A percentile compares a stretch with the other conserved stretches of the same genome.
Evolutionary conservation across 805 yeast species (phyloP).

Genomic region (Candida bentonensis): DNA sequence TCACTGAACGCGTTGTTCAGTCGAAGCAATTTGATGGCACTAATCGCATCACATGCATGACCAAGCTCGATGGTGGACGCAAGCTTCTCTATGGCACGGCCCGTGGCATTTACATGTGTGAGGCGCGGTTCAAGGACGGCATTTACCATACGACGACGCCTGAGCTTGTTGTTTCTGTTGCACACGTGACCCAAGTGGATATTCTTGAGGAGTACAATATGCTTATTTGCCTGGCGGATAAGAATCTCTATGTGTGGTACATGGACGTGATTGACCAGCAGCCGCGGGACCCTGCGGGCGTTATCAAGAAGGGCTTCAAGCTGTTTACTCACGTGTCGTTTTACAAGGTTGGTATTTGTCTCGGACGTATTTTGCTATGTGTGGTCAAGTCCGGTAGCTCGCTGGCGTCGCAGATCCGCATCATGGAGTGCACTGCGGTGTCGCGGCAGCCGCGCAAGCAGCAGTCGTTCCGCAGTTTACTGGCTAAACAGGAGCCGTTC

Average conservation of each 20-base stretch:
- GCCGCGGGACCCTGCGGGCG: slow-evolving; percentile 27
- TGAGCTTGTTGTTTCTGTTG: slow-evolving; percentile 54
- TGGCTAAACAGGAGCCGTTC: slow-evolving; percentile 39
- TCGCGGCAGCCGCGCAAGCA: slow-evolving; percentile 20
- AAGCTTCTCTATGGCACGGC: slow-evolving; percentile 85
- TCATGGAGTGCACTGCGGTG: slow-evolving; percentile 83
- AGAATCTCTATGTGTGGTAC: slow-evolving; percentile 63
- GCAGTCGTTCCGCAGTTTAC: slow-evolving; percentile 26
- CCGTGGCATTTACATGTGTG: slow-evolving; percentile 75
- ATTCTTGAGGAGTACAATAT: slow-evolving; percentile 85
- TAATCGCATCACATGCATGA: slow-evolving; percentile 78
- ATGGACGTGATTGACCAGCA: slow-evolving; percentile 37
- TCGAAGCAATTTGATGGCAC: slow-evolving; percentile 60
- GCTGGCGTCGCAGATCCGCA: slow-evolving; percentile 59
- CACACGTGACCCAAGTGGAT: slow-evolving; percentile 76
- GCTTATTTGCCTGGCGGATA: slow-evolving; percentile 68
- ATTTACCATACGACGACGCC: slow-evolving; percentile 30
- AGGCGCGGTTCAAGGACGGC: slow-evolving; percentile 40
- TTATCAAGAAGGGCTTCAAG: slow-evolving; percentile 51
- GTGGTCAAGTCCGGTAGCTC: slow-evolving; percentile 79
- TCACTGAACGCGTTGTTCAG: slow-evolving; percentile 60
- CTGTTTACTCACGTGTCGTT: slow-evolving; percentile 77
- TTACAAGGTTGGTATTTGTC: slow-evolving; percentile 86
- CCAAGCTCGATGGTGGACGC: slow-evolving; percentile 89
- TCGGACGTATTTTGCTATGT: slow-evolving; percentile 76